Evolutionary conservation across 2,329 filamentous ascomycete species (phyloP), one percentile per base, ranked within the genome.

Genomic region (Bertia moriformis): DNA sequence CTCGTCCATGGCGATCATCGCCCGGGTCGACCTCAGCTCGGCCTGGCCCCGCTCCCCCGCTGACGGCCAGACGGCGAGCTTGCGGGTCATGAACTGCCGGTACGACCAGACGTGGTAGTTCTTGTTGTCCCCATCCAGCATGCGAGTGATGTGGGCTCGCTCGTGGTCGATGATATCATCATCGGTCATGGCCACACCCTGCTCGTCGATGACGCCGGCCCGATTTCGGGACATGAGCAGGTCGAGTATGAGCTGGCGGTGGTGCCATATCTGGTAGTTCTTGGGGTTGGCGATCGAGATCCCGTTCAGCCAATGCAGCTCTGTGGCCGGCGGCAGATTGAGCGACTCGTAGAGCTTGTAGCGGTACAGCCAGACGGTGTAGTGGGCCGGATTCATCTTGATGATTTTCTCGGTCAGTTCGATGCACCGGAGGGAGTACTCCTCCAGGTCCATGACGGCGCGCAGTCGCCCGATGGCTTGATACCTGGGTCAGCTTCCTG

Each of bases 21-120:
- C 60, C 53, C 91, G 81, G 22, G 85, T 74, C 43, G 79, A 77
- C 39, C 65, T 59, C 15, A 93, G 64, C 66, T 98, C 78, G 37
- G 68, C 66, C 56, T 41, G 40, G 32, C 48, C 44, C 29, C 5
- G 68, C 76, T 36, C n/a, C n/a, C n/a, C 77, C 59, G 38, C 57
- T 57, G 57, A 82, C 77, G 63, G 46, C 69, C 58, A 94, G 66
- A 62, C 81, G 55, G 76, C 79, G 67, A 82, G 59, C 52, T 73
- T 75, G 39, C 63, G 61, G 30, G 78, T 71, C 15, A 79, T 58
- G 52, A 73, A 77, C 56, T 94, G 86, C 42, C 91, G 72, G 63
- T 96, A 98, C 40, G 80, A 86, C 91, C 91, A 98, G 37, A 96
- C 91, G 56, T 98, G 91, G 57, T 98, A 96, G 65, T 98, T 98